Percentiles rank a stretch among this genome's conserved stretches.
phyloP scores from a whole-genome alignment of 805 yeast genomes.

The Ogataea ganodermae region DNA sequence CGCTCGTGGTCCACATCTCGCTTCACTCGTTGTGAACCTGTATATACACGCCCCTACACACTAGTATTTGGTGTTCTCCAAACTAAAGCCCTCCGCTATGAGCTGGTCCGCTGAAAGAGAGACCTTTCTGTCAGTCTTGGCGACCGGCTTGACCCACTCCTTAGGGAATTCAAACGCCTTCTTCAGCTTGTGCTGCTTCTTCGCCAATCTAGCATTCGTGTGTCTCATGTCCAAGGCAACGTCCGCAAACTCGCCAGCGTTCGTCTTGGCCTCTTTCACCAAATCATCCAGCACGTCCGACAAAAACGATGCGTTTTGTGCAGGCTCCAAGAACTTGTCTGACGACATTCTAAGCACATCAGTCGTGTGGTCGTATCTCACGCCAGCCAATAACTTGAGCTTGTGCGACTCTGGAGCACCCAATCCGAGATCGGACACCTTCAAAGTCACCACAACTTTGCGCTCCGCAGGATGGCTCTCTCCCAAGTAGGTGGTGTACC shows the following conservation, averaged over 20 bases:
- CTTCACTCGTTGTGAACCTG: background rate
- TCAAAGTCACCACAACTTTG: constrained; percentile 63
- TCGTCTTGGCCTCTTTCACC: constrained; percentile 63
- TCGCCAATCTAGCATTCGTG: constrained; percentile 45
- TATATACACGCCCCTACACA: constrained; percentile 8
- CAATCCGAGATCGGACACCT: constrained; percentile 56
- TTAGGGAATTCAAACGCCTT: constrained; percentile 62
- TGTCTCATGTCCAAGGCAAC: constrained; percentile 83
- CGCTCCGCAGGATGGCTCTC: constrained; percentile 70
- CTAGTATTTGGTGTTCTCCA: constrained; percentile 5
- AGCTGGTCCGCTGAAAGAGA: constrained; percentile 21
- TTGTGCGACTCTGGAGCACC: constrained; percentile 61
- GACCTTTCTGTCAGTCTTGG: constrained; percentile 56
- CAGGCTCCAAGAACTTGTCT: constrained; percentile 67
- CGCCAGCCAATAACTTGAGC: constrained; percentile 75
- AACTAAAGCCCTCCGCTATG: constrained; percentile 25
- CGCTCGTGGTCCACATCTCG: background rate
- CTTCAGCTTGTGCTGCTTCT: constrained; percentile 42
- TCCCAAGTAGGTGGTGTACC: constrained; percentile 73
- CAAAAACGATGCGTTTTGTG: constrained; percentile 81
- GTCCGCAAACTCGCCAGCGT: constrained; percentile 63
- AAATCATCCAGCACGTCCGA: constrained; percentile 64
- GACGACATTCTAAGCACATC: constrained; percentile 67
- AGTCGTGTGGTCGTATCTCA: constrained; percentile 65
- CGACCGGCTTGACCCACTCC: constrained; percentile 75